These are phyloP conservation scores for Dactylonectria estremocensis DNA, from an alignment of 2,329 filamentous ascomycete genomes.

Conservation along the genomic window DNA sequence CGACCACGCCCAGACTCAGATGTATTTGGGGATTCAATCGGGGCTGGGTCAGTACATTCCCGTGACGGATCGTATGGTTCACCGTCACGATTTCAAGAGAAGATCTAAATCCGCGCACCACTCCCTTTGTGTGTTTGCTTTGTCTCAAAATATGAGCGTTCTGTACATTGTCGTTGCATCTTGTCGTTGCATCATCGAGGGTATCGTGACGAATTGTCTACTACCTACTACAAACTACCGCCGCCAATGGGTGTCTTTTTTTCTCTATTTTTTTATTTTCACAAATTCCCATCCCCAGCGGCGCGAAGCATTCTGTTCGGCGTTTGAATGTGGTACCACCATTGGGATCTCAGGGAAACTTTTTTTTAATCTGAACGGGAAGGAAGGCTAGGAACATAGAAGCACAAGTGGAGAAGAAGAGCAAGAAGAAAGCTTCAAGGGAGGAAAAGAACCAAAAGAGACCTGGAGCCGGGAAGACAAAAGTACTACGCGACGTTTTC, in stretches of 20 bases:
- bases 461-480: constrained; percentile 28
- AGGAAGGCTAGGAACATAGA: constrained; percentile 37
- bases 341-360: constrained; percentile 39
- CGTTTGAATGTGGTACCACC: constrained; percentile 47
- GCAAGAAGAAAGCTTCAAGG: constrained; percentile 29
- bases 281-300: constrained; percentile 32
- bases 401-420: constrained; percentile 23
- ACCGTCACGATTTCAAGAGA: constrained; percentile 49
- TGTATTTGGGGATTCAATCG: constrained; percentile 43
- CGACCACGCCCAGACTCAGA: constrained; percentile 46
- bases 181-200: constrained; percentile 35
- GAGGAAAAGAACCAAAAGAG: background rate
- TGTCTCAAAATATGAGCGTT: constrained; percentile 45
- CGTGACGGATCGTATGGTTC: constrained; percentile 46
- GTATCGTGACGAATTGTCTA: constrained; percentile 30
- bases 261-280: constrained; percentile 29
- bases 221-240: constrained; percentile 28
- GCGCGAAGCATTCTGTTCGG: constrained; percentile 47
- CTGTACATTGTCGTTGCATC: constrained; percentile 43
- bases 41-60: constrained; percentile 37
- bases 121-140: constrained; percentile 30
- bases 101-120: constrained; percentile 41
- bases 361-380: constrained; percentile 35
- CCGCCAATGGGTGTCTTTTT: constrained; percentile 29
- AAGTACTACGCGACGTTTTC: constrained; percentile 37